Conservation (phyloP, 2,329 filamentous ascomycete genomes). For the Raffaelea deltoideospora region DNA sequence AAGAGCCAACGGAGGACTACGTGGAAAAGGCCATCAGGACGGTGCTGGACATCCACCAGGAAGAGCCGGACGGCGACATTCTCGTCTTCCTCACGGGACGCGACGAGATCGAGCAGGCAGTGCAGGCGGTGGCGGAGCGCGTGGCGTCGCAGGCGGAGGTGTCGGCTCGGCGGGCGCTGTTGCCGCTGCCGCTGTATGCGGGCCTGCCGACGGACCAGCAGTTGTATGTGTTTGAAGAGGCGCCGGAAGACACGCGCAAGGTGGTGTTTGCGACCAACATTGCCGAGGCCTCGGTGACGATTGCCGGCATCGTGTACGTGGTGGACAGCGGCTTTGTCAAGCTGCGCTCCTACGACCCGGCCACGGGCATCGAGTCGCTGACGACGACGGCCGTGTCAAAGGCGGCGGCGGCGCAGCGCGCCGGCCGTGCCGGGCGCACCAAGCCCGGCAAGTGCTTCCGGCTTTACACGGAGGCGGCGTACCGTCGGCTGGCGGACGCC, state of each 20-base stretch:
- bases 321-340: constrained; percentile 88
- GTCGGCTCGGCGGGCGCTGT: constrained; percentile 34
- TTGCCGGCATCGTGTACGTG: constrained; percentile 82
- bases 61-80: constrained; percentile 72
- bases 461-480: constrained; percentile 70
- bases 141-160: constrained; percentile 39
- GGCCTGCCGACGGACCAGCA: constrained; percentile 83
- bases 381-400: constrained; percentile 73
- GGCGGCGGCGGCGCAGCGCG: constrained; percentile 81
- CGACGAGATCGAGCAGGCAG: constrained; percentile 75
- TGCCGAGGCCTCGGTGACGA: constrained; percentile 89
- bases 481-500: constrained; percentile 47
- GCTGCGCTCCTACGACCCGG: constrained; percentile 69
- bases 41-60: constrained; percentile 73
- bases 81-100: constrained; percentile 83
- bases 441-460: constrained; percentile 87
- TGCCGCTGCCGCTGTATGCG: constrained; percentile 72
- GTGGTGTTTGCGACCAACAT: constrained; percentile 93
- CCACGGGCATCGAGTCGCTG: constrained; percentile 74
- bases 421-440: constrained; percentile 79
- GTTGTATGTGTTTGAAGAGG: constrained; percentile 82
- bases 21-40: constrained; percentile 69
- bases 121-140: constrained; percentile 66
- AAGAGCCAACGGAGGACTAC: constrained; percentile 70
- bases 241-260: constrained; percentile 71